A percentile compares a stretch with the other conserved stretches of the same genome.
Evolutionary conservation across 176 grass and related monocot species (phyloP).

Genomic region (Lolium rigidum): DNA sequence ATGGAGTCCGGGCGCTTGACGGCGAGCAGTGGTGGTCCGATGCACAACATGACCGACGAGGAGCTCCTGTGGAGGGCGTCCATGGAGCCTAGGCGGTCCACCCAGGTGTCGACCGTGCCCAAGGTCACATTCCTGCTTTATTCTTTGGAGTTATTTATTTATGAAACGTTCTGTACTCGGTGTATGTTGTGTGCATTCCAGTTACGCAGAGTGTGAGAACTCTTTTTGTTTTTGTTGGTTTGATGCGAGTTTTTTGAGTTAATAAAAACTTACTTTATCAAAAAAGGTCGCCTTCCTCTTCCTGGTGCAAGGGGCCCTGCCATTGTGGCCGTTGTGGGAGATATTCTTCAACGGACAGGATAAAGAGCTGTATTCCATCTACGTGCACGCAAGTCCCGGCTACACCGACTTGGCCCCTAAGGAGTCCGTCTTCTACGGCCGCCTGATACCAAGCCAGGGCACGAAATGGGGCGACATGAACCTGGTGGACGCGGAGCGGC

Average conservation of each 20-base stretch:
- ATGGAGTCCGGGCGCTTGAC: neutral
- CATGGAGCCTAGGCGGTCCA: slow-evolving; percentile 46
- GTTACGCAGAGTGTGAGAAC: too few species aligned
- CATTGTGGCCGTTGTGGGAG: slow-evolving; percentile 73
- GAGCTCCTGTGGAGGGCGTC: slow-evolving; percentile 71
- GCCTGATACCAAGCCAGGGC: slow-evolving; percentile 60
- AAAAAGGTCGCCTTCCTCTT: slow-evolving; percentile 32
- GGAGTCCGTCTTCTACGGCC: slow-evolving; percentile 65
- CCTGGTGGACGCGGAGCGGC: slow-evolving; percentile 55
- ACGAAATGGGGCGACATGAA: slow-evolving; percentile 52
- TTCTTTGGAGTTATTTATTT: too few species aligned
- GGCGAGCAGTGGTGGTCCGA: neutral
- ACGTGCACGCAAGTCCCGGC: slow-evolving; percentile 65
- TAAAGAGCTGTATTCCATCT: slow-evolving; percentile 64
- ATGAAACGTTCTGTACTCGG: neutral
- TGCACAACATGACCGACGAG: slow-evolving; percentile 66
- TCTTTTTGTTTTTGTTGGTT: too few species aligned
- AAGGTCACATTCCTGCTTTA: slow-evolving; percentile 62
- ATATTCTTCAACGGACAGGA: slow-evolving; percentile 63
- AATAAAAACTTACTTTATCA: neutral
- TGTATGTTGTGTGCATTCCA: neutral
- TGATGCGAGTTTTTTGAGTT: too few species aligned
- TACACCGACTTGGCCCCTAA: slow-evolving; percentile 35
- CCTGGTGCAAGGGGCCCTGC: slow-evolving; percentile 49
- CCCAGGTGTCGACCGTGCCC: slow-evolving; percentile 27